Evolutionary conservation across 441 rosid species (phyloP), one percentile per base, ranked within the genome.

Genomic region (Brassica balearica): DNA sequence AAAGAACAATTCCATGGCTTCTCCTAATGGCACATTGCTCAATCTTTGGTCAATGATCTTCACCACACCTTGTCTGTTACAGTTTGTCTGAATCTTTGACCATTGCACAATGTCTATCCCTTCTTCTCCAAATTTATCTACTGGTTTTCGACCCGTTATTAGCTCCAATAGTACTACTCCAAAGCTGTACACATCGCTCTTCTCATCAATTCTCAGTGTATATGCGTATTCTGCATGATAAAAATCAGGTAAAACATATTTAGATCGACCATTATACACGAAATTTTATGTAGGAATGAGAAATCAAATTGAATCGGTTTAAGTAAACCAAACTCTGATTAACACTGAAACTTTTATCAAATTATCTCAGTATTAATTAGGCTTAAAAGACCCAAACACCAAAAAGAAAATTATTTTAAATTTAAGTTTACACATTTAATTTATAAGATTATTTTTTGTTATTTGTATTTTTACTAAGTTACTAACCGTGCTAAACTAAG

Each of bases 131-230:
- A 95, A 95, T 29, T 88, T 88, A 3, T 92, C 97, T 3, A 95
- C 92, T 0, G 98, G 98, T 55, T 87, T 87, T 65, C 91, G 74
- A 36, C 98, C 97, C 1, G 92, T 87, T 38, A 94, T 84, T 1
- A 94, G 82, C 82, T 94, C 97, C 59, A 92, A 55, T 0, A 94
- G 71, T 19, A 94, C 97, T 11, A 94, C 97, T 5, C 98, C 96
- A 0, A 92, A 94, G 63, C 98, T 94, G 74, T 94, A 94, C 6
- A 94, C 98, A 7, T 94, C 98, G 19, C 97, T 94, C 86, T 94
- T 94, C 77, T 94, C 92, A 2, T 94, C 97, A 63, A 94, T 92
- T 73, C 87, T 89, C 62, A 91, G 66, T 2, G 97, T 92, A 81
- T 92, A 94, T 1, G 97, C 98, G 22, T 92, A 94, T 60, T 94